Evolutionary conservation across 2,329 filamentous ascomycete species (phyloP).

Genomic region (Nigrograna mackinnonii): DNA sequence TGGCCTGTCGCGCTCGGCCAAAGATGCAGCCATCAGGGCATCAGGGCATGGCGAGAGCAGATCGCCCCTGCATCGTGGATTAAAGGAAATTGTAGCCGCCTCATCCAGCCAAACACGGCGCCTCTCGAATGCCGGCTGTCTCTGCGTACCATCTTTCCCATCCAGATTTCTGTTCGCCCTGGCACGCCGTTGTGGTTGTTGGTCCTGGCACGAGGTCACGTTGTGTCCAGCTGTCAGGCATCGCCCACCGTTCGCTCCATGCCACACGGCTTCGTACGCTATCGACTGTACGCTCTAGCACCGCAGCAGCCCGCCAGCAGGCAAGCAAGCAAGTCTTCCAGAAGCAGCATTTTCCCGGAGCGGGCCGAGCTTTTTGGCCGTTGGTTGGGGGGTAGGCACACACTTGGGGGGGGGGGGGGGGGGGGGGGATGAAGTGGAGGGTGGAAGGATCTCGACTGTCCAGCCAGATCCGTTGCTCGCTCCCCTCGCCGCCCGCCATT

Average conservation of each 20-base stretch:
- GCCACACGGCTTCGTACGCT: too few species aligned
- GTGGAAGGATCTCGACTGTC: slow-evolving; percentile 24
- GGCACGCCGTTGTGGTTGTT: neutral
- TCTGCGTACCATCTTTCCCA: slow-evolving; percentile 7
- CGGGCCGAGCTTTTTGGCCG: slow-evolving; percentile 44
- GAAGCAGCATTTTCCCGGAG: slow-evolving; percentile 41
- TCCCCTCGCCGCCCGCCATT: slow-evolving; percentile 23
- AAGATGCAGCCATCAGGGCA: too few species aligned
- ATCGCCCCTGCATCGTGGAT: slow-evolving; percentile 34
- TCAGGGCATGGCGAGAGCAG: slow-evolving; percentile 28
- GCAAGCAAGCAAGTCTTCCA: slow-evolving; percentile 42
- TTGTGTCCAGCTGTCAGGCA: slow-evolving; percentile 29
- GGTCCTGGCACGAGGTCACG: slow-evolving; percentile 20
- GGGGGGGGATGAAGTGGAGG: too few species aligned
- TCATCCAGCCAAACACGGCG: slow-evolving; percentile 21
- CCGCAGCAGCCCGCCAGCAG: slow-evolving; percentile 18
- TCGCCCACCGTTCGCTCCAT: slow-evolving; percentile 27
- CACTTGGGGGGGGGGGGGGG: too few species aligned
- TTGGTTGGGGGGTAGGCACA: too few species aligned
- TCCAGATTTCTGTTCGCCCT: slow-evolving; percentile 4
- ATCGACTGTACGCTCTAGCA: slow-evolving; percentile 1
- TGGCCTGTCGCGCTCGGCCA: slow-evolving; percentile 22
- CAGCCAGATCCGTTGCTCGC: slow-evolving; percentile 39
- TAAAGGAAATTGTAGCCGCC: slow-evolving; percentile 34
- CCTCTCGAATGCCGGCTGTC: slow-evolving; percentile 13